These are phyloP conservation scores for Porodaedalea pini DNA, from an alignment of 1,284 basidiomycete species.

Conservation along the genomic window DNA sequence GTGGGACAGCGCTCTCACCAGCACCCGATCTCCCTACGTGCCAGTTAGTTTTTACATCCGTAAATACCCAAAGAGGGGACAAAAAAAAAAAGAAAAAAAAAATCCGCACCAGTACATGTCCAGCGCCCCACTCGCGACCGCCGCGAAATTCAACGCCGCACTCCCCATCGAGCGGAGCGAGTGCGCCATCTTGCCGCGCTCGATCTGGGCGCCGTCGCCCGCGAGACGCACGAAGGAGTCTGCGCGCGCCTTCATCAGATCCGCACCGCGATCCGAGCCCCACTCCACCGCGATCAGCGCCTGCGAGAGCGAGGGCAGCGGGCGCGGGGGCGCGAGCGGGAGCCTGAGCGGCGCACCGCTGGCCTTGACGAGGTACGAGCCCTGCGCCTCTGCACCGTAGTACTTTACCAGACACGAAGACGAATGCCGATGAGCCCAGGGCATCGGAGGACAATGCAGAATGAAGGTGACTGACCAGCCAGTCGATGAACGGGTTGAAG, in stretches of 20 bases:
- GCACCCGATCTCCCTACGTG: constrained; percentile 82
- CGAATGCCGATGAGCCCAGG: neutral
- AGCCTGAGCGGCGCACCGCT: constrained; percentile 60
- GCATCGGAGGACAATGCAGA: neutral
- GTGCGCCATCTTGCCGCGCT: constrained; percentile 84
- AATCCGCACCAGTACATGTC: constrained; percentile 87
- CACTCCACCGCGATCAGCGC: constrained; percentile 89
- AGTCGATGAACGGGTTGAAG: constrained; percentile 89
- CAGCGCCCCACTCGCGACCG: constrained; percentile 81
- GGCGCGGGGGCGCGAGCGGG: constrained; percentile 65
- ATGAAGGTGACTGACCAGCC: constrained; percentile 47
- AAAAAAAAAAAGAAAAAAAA: no score
- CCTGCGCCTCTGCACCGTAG: constrained; percentile 74
- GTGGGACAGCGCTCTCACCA: no score
- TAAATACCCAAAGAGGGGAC: constrained; percentile 24
- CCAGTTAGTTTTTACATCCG: constrained; percentile 1
- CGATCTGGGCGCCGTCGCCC: constrained; percentile 60
- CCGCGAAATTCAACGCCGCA: constrained; percentile 79
- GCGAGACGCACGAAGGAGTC: constrained; percentile 74
- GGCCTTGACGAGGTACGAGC: constrained; percentile 69
- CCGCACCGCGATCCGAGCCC: constrained; percentile 76
- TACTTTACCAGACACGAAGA: constrained; percentile 48
- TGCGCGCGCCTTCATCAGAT: constrained; percentile 63
- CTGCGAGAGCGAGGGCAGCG: constrained; percentile 71
- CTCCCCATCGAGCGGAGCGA: constrained; percentile 81